Evolutionary conservation across 192 early-diverging fungal genomes (phyloP), one percentile per base, ranked within the genome.

Genomic region (Coemansia asiatica): DNA sequence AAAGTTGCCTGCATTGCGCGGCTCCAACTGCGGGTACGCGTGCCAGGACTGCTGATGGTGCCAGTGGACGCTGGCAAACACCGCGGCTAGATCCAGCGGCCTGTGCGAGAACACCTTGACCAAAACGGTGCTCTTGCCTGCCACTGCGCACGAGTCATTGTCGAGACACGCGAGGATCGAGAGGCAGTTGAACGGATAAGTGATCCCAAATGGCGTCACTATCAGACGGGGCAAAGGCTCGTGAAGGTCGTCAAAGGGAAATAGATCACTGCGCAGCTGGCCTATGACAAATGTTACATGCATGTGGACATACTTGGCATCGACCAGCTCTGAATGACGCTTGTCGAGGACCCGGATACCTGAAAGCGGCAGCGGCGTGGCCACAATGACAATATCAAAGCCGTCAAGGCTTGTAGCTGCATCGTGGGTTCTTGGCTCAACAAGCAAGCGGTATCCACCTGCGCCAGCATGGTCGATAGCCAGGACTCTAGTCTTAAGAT

Each of bases 271-370:
- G 54, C 56, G 58, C 13, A 73, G 35, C 18, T 33, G 36, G 46
- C 71, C 71, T 22, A 73, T 73, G n/a, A 63, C 71, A 61, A 73
- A 73, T 1, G 71, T 73, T 25, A 73, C 71, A 23, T 73, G 55
- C 64, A 73, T 67, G 47, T 46, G 59, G 18, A 73, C 64, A 25
- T 71, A 71, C 38, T 55, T 48, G 2, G 33, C 61, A 6, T 53
- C 46, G 23, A 35, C 64, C 10, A 33, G 23, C 1, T 31, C 44
- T 13, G 22, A 15, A 27, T 61, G 56, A 49, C 63, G 48, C 35
- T 31, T 36, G 21, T 65, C 64, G 15, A 54, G 54, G 1, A 66
- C 49, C 12, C 28, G 26, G 19, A 73, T 56, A 15, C 29, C 38
- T 6, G 71, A 49, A 1, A 73, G 33, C 29, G 71, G 61, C 33